Evolutionary conservation across 805 yeast genomes (phyloP), one percentile per base, ranked within the genome.

Genomic region (Wickerhamiella galacta): DNA sequence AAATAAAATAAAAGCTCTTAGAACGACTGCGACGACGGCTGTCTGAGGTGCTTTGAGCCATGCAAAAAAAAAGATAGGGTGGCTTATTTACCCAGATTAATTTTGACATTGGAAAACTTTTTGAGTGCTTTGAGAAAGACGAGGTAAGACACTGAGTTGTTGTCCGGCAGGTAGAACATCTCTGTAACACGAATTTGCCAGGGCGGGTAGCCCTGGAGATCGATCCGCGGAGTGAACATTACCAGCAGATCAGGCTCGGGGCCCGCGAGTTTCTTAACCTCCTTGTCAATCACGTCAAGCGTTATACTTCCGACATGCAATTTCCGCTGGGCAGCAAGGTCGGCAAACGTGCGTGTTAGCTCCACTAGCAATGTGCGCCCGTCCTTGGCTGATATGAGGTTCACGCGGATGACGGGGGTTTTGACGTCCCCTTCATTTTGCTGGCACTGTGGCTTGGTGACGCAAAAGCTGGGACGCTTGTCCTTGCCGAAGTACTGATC

Each of bases 111-210:
- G 3, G 95, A 66, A 52, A 68, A 87, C 32, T 45, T 47, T 23
- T 53, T 48, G 11, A 59, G 49, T 4, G 57, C 58, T 21, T 41
- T 65, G 33, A 78, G 64, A 52, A 80, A 85, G 14, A 82, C 90
- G 10, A 85, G 75, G 52, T 85, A 85, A 23, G 71, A 68, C 30
- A 82, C 93, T n/a, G 36, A 45, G 38, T 66, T 72, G 53, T 83
- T 83, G 52, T 81, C 94, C 2, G 77, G 76, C 49, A 82, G 87
- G 80, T 92, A 79, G 56, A 75, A 85, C 48, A 90, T 71, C 51
- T 90, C 98, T 5, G 83, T 70, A 33, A 92, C 66, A 40, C 98
- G 68, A 22, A 82, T 70, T 50, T 87, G 96, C 98, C 98, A 90
- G 19, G 98, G 98, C 15, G 96, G 96, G 53, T 75, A 90, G 12